Conservation (phyloP, 2,329 filamentous ascomycete species). For the Dichotomopilus funicola region DNA sequence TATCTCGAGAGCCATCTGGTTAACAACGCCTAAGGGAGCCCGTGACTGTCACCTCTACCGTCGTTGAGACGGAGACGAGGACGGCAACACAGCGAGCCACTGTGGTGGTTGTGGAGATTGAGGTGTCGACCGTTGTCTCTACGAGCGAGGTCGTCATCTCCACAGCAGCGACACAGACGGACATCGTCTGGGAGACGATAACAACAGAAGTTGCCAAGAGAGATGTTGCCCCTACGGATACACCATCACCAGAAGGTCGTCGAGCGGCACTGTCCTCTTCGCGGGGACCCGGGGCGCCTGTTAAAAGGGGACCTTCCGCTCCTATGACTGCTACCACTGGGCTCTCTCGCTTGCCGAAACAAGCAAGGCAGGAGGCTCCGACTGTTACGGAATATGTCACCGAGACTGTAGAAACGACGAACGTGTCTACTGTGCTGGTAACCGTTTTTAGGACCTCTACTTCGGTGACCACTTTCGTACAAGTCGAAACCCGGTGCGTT, state of each 20-base stretch:
- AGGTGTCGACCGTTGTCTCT: slow-evolving; percentile 19
- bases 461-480: slow-evolving; percentile 15
- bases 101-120: slow-evolving; percentile 18
- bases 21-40: slow-evolving; percentile 10
- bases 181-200: slow-evolving; percentile 18
- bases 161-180: slow-evolving; percentile 20
- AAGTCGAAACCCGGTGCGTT: slow-evolving; percentile 18
- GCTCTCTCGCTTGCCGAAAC: slow-evolving; percentile 4
- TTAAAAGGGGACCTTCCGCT: neutral
- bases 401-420: slow-evolving; percentile 10
- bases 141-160: slow-evolving; percentile 18
- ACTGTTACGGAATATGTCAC: slow-evolving; percentile 17
- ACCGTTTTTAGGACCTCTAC: slow-evolving; percentile 17
- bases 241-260: neutral
- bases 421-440: slow-evolving; percentile 10
- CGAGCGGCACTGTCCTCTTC: neutral
- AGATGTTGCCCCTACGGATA: neutral
- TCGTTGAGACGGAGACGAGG: slow-evolving; percentile 14
- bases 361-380: slow-evolving; percentile 4
- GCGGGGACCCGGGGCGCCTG: neutral
- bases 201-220: slow-evolving; percentile 12
- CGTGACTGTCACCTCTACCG: slow-evolving; percentile 19
- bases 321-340: neutral
- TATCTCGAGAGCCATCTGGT: neutral
- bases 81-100: slow-evolving; percentile 21